phyloP scores from a whole-genome alignment of 2,329 filamentous ascomycete genomes.

The Paecilomyces variotii region DNA sequence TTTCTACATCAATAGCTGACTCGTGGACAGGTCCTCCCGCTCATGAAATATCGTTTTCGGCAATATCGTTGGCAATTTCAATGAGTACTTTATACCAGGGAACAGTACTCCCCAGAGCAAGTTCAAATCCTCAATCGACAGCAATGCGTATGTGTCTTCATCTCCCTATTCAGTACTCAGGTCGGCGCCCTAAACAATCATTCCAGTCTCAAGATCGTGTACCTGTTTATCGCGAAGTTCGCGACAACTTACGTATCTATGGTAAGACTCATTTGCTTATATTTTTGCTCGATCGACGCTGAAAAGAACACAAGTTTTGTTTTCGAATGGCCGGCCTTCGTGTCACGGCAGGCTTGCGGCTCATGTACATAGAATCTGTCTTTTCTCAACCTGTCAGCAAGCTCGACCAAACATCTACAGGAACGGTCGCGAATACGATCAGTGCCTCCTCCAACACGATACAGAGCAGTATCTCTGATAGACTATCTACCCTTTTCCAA shows the following conservation, averaged over 20 bases:
- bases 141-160: conserved; percentile 21
- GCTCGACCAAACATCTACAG: conserved; percentile 43
- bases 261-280: conserved; percentile 24
- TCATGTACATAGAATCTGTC: conserved; percentile 42
- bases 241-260: conserved; percentile 48
- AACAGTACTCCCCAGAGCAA: conserved; percentile 35
- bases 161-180: neutral
- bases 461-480: conserved; percentile 49
- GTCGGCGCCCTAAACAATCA: neutral
- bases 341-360: conserved; percentile 43
- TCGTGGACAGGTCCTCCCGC: conserved; percentile 25
- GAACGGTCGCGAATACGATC: conserved; percentile 45
- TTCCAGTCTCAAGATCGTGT: conserved; percentile 48
- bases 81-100: conserved; percentile 41
- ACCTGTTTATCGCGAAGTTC: conserved; percentile 51
- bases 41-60: conserved; percentile 57
- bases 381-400: conserved; percentile 44
- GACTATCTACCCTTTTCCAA: conserved; percentile 38
- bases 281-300: conserved; percentile 2
- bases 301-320: conserved; percentile 24
- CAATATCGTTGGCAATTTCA: conserved; percentile 46
- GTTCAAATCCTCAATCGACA: conserved; percentile 45
- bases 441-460: conserved; percentile 46
- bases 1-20: neutral
- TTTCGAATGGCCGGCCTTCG: conserved; percentile 45